These are phyloP conservation scores for Limnanthes douglasii DNA, from an alignment of 345 rosid genomes.

Conservation along the genomic window DNA sequence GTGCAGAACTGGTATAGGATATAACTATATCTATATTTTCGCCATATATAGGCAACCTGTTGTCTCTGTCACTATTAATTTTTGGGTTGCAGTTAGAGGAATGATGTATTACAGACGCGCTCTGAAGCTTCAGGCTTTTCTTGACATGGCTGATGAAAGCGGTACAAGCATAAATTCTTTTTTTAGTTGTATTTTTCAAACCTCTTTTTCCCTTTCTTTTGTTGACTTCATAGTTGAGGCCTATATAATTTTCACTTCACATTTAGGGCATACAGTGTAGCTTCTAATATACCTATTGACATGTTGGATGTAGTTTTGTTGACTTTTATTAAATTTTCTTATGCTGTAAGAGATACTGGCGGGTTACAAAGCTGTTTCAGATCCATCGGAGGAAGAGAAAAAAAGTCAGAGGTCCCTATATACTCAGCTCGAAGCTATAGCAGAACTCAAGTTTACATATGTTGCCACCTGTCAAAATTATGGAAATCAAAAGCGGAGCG, in stretches of 20 bases:
- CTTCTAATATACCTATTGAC: no score
- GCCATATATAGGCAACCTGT: neutral
- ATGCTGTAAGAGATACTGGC: constrained; percentile 63
- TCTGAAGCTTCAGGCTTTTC: constrained; percentile 94
- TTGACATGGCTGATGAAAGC: constrained; percentile 85
- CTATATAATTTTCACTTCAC: constrained; percentile 1
- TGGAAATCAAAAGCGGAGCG: constrained; percentile 84
- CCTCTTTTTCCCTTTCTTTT: no score
- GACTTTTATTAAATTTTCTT: constrained; percentile 9
- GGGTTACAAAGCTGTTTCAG: constrained; percentile 82
- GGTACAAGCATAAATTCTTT: constrained; percentile 40
- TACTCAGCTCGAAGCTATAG: constrained; percentile 83
- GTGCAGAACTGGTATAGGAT: constrained; percentile 66
- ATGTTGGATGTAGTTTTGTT: constrained; percentile 1
- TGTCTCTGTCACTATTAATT: constrained; percentile 7
- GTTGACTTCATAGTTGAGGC: neutral
- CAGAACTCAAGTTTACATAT: constrained; percentile 90
- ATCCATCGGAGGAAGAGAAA: constrained; percentile 86
- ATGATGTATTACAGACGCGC: constrained; percentile 99
- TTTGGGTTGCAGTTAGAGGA: constrained; percentile 63
- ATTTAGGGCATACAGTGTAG: neutral
- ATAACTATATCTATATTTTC: constrained; percentile 1
- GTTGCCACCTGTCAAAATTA: constrained; percentile 96
- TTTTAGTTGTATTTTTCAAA: no score
- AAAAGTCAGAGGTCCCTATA: constrained; percentile 74